Percentiles rank a stretch among this genome's conserved stretches.
Evolutionary conservation across 768 basidiomycete species (phyloP).

Genomic region (Suillus discolor): DNA sequence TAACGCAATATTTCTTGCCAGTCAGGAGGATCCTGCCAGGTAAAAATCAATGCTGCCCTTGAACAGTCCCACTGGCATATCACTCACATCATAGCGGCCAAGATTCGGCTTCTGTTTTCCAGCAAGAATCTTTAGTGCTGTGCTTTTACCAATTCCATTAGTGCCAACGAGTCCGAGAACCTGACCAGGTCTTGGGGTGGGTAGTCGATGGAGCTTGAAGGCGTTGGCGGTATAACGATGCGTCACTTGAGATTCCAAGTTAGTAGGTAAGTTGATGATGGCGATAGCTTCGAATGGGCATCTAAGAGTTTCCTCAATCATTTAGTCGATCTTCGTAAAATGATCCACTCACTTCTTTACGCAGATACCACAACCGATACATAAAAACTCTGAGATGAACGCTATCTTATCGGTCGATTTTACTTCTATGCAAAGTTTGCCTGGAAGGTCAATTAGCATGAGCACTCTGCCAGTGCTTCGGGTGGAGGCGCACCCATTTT

Average conservation of each 20-base stretch:
- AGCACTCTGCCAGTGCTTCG: neutral
- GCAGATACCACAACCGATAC: slow-evolving; percentile 99
- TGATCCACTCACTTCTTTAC: slow-evolving; percentile 85
- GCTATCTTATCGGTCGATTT: slow-evolving; percentile 96
- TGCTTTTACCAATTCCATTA: slow-evolving; percentile 99
- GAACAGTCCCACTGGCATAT: neutral
- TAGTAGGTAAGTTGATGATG: slow-evolving; percentile 98
- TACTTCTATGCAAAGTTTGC: slow-evolving; percentile 98
- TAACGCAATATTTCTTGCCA: slow-evolving; percentile 99
- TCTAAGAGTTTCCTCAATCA: slow-evolving; percentile 44
- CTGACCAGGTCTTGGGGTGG: slow-evolving; percentile 96
- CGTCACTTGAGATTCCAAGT: slow-evolving; percentile 93
- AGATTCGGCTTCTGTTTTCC: slow-evolving; percentile 98
- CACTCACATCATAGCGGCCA: slow-evolving; percentile 88
- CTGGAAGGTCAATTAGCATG: slow-evolving; percentile 38
- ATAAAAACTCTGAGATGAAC: slow-evolving; percentile 97
- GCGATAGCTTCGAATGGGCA: slow-evolving; percentile 99
- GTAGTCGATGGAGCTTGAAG: slow-evolving; percentile 98
- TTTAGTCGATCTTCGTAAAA: neutral
- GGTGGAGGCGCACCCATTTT: slow-evolving; percentile 76
- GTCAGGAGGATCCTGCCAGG: slow-evolving; percentile 86
- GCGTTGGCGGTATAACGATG: slow-evolving; percentile 98
- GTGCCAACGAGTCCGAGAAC: slow-evolving; percentile 98
- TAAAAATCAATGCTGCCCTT: slow-evolving; percentile 9
- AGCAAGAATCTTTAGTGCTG: slow-evolving; percentile 93